Conservation (phyloP, 2,329 filamentous ascomycete genomes). For the Lachnellula subtilissima region DNA sequence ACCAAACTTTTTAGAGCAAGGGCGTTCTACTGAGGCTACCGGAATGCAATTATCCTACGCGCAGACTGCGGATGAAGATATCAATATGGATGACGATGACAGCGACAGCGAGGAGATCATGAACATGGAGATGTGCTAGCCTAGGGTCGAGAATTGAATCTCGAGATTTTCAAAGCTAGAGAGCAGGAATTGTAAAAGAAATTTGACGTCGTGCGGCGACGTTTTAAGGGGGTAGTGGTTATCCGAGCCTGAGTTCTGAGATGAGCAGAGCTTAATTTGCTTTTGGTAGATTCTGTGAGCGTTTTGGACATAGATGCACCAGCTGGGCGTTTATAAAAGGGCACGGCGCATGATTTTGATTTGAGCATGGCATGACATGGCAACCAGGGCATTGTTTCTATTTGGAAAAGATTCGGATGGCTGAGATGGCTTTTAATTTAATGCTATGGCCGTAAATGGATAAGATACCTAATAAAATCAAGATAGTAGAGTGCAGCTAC, state of each 20-base stretch:
- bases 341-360: neutral
- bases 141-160: constrained; percentile 13
- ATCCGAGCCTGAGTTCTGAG: constrained; percentile 5
- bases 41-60: neutral
- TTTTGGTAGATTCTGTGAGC: neutral
- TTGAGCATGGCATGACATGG: neutral
- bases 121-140: constrained; percentile 18
- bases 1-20: neutral
- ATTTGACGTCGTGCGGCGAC: constrained; percentile 7
- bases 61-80: constrained; percentile 6
- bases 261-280: neutral
- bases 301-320: neutral
- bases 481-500: too few species aligned
- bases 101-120: constrained; percentile 16
- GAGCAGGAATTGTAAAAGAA: constrained; percentile 21
- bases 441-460: too few species aligned
- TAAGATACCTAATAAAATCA: too few species aligned
- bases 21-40: neutral
- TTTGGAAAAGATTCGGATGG: too few species aligned
- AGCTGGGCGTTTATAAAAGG: neutral
- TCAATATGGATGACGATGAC: constrained; percentile 13
- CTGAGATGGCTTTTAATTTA: too few species aligned
- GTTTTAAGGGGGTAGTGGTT: constrained; percentile 10
- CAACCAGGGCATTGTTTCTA: too few species aligned
- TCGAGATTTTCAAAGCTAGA: constrained; percentile 9